Conservation (phyloP, 306 rosid genomes). For the Prunus mume region DNA sequence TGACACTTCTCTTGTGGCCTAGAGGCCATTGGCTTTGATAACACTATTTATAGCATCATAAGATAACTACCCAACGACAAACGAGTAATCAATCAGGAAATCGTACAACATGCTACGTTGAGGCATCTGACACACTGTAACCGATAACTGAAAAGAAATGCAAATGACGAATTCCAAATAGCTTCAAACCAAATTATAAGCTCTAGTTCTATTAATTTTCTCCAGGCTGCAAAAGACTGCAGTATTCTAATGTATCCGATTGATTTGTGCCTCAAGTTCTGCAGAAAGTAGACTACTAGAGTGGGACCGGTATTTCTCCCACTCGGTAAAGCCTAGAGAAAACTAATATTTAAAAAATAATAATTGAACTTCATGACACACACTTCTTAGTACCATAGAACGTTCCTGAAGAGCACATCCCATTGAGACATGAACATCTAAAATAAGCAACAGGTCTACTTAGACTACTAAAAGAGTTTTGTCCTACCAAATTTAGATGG, state of each 20-base stretch:
- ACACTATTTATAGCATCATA: background rate
- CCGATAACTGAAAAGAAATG: background rate
- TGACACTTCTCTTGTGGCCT: background rate
- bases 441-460: background rate
- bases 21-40: background rate
- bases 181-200: background rate
- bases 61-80: background rate
- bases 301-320: background rate
- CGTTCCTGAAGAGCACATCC: background rate
- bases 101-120: background rate
- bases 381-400: background rate
- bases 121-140: background rate
- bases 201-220: background rate
- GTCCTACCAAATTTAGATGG: background rate
- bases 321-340: background rate
- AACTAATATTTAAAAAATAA: background rate
- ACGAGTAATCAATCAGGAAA: background rate
- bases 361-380: background rate
- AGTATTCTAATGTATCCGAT: background rate
- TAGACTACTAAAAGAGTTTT: background rate
- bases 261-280: background rate
- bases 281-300: background rate
- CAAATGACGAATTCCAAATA: background rate
- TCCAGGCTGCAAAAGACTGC: background rate
- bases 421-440: background rate